Evolutionary conservation across 2,329 filamentous ascomycete genomes (phyloP).

Genomic region (Delphinella strobiligena): DNA sequence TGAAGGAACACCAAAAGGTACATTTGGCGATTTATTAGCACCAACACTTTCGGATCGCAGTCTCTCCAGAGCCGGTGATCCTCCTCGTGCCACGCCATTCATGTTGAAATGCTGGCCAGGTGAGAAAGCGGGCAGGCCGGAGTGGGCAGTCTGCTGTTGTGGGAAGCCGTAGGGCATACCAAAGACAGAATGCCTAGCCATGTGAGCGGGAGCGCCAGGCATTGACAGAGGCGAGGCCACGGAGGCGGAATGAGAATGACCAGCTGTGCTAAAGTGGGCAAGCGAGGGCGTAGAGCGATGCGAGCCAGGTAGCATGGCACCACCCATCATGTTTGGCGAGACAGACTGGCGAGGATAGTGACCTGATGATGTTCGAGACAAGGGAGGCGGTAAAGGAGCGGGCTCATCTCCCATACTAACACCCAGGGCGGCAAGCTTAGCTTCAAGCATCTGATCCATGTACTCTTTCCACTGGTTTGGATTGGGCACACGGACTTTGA

Average conservation of each 20-base stretch:
- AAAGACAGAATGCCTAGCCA: constrained; percentile 58
- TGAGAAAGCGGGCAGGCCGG: constrained; percentile 29
- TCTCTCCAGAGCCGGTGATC: constrained; percentile 27
- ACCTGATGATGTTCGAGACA: constrained; percentile 61
- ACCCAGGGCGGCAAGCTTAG: constrained; percentile 82
- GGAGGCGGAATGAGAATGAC: constrained; percentile 43
- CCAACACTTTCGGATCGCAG: constrained; percentile 23
- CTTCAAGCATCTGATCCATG: constrained; percentile 71
- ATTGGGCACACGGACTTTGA: constrained; percentile 57
- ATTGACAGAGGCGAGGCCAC: constrained; percentile 65
- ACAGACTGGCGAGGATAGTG: constrained; percentile 56
- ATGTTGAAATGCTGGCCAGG: constrained; percentile 16
- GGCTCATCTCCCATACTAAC: constrained; percentile 69
- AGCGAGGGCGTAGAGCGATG: constrained; percentile 32
- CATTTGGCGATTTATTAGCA: constrained; percentile 36
- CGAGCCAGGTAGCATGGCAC: constrained; percentile 14
- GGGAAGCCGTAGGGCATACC: constrained; percentile 51
- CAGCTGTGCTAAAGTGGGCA: constrained; percentile 36
- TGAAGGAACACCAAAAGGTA: constrained; percentile 39
- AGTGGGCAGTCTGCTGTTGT: constrained; percentile 49
- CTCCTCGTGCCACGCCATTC: constrained; percentile 25
- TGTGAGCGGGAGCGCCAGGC: constrained; percentile 42
- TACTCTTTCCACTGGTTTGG: constrained; percentile 66
- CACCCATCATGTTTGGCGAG: constrained; percentile 61
- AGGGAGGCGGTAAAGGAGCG: constrained; percentile 41